Percentiles rank a stretch among this genome's conserved stretches.
Evolutionary conservation across 139 green algal genomes (phyloP).

Genomic region (Chlamydomonas sp.): DNA sequence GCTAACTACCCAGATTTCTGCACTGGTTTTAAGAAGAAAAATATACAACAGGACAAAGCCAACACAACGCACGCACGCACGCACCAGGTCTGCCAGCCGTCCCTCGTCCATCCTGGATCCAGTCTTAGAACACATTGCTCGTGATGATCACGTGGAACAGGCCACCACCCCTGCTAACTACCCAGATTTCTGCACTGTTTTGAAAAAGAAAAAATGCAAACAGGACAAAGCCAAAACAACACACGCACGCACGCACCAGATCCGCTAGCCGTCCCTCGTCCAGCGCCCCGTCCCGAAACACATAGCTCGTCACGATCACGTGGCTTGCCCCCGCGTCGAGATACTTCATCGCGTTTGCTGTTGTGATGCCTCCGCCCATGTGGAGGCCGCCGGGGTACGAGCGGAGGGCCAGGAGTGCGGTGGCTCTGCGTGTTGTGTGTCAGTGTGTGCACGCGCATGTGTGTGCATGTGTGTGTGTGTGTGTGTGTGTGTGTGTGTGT

Average conservation of each 20-base stretch:
- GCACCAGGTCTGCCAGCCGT: slow-evolving; percentile 65
- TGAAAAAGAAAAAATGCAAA: no score
- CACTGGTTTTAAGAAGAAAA: neutral
- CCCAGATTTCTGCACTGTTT: neutral
- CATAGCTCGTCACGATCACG: slow-evolving; percentile 94
- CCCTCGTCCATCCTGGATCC: slow-evolving; percentile 70
- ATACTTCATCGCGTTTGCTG: slow-evolving; percentile 72
- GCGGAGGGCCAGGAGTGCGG: slow-evolving; percentile 67
- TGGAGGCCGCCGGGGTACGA: slow-evolving; percentile 86
- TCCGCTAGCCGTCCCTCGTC: slow-evolving; percentile 68
- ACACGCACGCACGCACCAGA: slow-evolving; percentile 70
- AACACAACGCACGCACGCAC: no score
- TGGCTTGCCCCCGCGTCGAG: slow-evolving; percentile 88
- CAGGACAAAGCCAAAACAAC: no score
- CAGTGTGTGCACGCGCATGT: no score
- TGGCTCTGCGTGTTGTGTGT: slow-evolving; percentile 28
- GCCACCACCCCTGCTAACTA: neutral
- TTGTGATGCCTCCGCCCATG: slow-evolving; percentile 85
- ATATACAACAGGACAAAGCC: no score
- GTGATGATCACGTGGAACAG: slow-evolving; percentile 92
- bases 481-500: slow-evolving; percentile 33
- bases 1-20: no score
- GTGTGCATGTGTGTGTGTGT: slow-evolving; percentile 40
- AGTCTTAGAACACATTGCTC: slow-evolving; percentile 84
- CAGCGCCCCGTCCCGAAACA: slow-evolving; percentile 83